A percentile compares a stretch with the other conserved stretches of the same genome.
These are phyloP conservation scores for Tolypocladium tundrense DNA, from an alignment of 2,329 filamentous ascomycete species.

Conservation along the genomic window DNA sequence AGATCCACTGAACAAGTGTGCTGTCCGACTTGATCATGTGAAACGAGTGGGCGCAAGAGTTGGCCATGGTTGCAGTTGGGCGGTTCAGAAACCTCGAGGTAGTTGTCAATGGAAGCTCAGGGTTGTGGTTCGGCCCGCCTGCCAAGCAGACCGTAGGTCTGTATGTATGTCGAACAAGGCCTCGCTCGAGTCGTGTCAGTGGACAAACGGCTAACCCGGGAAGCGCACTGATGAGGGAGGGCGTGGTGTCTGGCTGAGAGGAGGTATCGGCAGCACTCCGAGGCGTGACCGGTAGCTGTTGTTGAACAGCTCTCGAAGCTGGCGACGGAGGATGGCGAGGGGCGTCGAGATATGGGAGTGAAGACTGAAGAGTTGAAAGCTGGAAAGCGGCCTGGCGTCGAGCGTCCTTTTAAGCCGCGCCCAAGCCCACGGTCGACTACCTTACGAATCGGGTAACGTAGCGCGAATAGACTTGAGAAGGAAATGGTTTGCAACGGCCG, in stretches of 20 bases:
- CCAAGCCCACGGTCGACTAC: background rate
- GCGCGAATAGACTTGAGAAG: background rate
- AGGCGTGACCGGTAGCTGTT: background rate
- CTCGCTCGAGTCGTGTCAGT: background rate
- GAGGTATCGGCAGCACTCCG: background rate
- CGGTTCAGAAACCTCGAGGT: background rate
- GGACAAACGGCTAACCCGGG: too few species aligned
- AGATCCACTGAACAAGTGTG: conserved; percentile 55
- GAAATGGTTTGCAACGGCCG: background rate
- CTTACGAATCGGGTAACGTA: background rate
- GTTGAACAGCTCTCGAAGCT: too few species aligned
- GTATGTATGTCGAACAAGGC: too few species aligned
- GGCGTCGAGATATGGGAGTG: background rate
- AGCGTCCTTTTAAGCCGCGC: background rate
- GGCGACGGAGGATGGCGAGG: background rate
- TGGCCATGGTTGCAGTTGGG: conserved; percentile 30
- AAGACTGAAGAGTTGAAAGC: conserved; percentile 2
- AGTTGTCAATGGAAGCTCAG: background rate
- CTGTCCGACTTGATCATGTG: conserved; percentile 57
- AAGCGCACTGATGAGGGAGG: background rate
- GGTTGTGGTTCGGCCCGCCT: background rate
- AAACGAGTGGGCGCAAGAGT: conserved; percentile 52
- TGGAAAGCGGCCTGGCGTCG: conserved; percentile 3
- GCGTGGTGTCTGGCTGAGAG: background rate
- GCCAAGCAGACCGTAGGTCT: too few species aligned